phyloP scores from a whole-genome alignment of 2,329 filamentous ascomycete genomes.

The Colletotrichum destructivum region DNA sequence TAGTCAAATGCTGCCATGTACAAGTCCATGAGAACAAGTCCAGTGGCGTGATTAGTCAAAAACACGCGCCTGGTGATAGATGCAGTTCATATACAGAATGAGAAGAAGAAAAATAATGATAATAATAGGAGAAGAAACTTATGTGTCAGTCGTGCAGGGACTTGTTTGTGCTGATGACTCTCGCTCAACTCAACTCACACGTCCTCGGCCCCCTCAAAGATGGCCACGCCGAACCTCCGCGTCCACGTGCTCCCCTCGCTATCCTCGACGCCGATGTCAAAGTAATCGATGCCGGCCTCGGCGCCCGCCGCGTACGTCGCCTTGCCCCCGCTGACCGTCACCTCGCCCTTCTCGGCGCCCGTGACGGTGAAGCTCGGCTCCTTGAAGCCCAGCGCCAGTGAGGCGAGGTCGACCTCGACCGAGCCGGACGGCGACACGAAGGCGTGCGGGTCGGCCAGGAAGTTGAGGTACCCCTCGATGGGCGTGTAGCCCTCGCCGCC shows the following conservation, averaged over 20 bases:
- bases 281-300: constrained; percentile 40
- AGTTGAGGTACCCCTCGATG: constrained; percentile 53
- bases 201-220: constrained; percentile 34
- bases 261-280: constrained; percentile 42
- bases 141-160: no score
- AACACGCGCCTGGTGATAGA: neutral
- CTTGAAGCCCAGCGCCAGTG: constrained; percentile 46
- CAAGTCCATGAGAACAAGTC: neutral
- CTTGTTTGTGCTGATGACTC: no score
- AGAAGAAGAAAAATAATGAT: neutral
- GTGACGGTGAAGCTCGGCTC: constrained; percentile 40
- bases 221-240: constrained; percentile 43
- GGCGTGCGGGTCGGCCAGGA: constrained; percentile 53
- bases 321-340: constrained; percentile 39
- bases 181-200: neutral
- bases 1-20: neutral
- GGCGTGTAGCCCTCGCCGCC: constrained; percentile 51
- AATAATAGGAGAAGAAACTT: neutral
- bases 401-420: constrained; percentile 47
- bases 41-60: neutral
- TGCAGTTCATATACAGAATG: neutral
- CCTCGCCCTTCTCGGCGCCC: constrained; percentile 38
- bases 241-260: constrained; percentile 44
- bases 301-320: constrained; percentile 42
- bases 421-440: constrained; percentile 48